phyloP scores from a whole-genome alignment of 169 alveolate species.

The Prorocentrum cordatum region DNA sequence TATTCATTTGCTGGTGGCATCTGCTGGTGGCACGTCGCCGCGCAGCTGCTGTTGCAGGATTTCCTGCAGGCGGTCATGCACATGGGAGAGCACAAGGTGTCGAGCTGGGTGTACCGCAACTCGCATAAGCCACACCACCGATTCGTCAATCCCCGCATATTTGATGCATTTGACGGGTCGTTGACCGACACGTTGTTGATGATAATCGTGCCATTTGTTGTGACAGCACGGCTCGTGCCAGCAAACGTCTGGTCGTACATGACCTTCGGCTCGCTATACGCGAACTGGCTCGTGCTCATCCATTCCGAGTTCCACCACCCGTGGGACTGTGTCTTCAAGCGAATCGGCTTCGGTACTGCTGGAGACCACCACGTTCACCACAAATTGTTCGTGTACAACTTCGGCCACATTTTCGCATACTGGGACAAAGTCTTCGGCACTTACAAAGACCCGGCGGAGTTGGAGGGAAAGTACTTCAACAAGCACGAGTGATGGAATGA shows the following conservation, averaged over 20 bases:
- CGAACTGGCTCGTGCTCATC: constrained; percentile 46
- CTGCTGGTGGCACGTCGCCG: constrained; percentile 38
- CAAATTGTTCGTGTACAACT: constrained; percentile 24
- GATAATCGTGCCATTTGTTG: constrained; percentile 19
- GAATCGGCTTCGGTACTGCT: constrained; percentile 35
- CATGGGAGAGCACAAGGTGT: constrained; percentile 36
- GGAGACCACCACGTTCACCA: constrained; percentile 57
- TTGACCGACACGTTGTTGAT: constrained; percentile 42
- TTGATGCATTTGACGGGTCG: constrained; percentile 48
- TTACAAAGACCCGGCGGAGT: too few species aligned
- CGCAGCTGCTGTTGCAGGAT: constrained; percentile 56
- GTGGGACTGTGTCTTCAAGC: constrained; percentile 53
- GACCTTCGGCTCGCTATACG: constrained; percentile 51
- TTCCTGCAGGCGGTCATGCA: constrained; percentile 37
- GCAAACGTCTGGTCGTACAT: constrained; percentile 61
- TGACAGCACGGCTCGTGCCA: constrained; percentile 25
- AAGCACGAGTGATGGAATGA: too few species aligned
- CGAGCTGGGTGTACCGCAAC: constrained; percentile 49
- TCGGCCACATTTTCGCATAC: constrained; percentile 49
- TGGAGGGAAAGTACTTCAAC: too few species aligned
- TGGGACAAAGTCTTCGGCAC: constrained; percentile 44
- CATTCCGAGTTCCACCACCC: constrained; percentile 51
- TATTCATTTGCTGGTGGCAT: constrained; percentile 56
- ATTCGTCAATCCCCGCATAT: constrained; percentile 41
- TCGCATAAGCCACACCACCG: constrained; percentile 68